A percentile compares a stretch with the other conserved stretches of the same genome.
These are phyloP conservation scores for Hymenoscyphus fraxineus DNA, from an alignment of 2,329 filamentous ascomycete species.

Conservation along the genomic window DNA sequence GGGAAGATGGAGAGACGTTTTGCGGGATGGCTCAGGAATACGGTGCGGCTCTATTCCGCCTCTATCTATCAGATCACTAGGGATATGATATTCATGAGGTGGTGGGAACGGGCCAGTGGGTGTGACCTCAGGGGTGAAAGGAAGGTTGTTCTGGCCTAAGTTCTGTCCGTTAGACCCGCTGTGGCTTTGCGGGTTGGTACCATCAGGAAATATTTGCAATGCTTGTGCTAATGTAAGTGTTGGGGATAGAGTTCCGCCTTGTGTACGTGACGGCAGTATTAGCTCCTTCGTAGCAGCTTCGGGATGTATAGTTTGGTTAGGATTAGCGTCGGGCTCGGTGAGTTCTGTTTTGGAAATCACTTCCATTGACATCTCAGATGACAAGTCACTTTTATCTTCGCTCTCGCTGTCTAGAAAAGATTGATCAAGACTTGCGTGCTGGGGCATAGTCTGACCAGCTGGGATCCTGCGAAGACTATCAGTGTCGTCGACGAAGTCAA, in stretches of 20 bases:
- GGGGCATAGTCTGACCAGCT: slow-evolving; percentile 19
- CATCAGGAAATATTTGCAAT: slow-evolving; percentile 42
- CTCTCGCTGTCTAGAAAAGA: slow-evolving; percentile 33
- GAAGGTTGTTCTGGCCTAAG: slow-evolving; percentile 20
- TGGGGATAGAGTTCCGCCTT: slow-evolving; percentile 40
- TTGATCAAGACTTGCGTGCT: slow-evolving; percentile 33
- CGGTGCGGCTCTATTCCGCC: slow-evolving; percentile 24
- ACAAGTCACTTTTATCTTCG: slow-evolving; percentile 51
- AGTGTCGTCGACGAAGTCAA: slow-evolving; percentile 52
- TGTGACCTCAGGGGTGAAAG: slow-evolving; percentile 33
- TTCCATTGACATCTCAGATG: slow-evolving; percentile 59
- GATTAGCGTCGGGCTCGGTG: slow-evolving; percentile 30
- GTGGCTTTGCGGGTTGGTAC: slow-evolving; percentile 36
- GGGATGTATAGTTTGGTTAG: slow-evolving; percentile 26
- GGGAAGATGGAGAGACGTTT: slow-evolving; percentile 56
- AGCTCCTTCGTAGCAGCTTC: slow-evolving; percentile 28
- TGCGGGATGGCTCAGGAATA: slow-evolving; percentile 30
- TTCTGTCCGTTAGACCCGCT: slow-evolving; percentile 29
- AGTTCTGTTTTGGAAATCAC: slow-evolving; percentile 36
- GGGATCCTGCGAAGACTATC: slow-evolving; percentile 41
- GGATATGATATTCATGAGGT: background rate
- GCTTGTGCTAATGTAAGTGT: slow-evolving; percentile 48
- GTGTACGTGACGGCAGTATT: slow-evolving; percentile 27
- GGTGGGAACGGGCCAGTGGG: slow-evolving; percentile 21
- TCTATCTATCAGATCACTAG: slow-evolving; percentile 13